Evolutionary conservation across 352 stramenopile species (phyloP).

Genomic region (Phytophthora pisi): DNA sequence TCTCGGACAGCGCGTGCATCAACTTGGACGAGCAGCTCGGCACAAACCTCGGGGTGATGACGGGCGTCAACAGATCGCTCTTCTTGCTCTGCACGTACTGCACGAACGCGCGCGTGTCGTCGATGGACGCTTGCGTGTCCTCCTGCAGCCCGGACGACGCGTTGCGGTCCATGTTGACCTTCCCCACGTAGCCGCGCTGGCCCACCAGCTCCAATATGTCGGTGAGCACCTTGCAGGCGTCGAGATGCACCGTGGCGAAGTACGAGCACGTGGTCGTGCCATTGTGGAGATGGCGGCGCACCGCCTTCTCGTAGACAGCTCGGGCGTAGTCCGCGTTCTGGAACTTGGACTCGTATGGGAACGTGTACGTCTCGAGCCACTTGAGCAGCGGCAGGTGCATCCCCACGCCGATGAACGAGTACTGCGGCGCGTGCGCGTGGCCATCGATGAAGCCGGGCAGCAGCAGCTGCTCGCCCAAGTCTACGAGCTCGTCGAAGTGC

Average conservation of each 20-base stretch:
- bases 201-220: conserved; percentile 86
- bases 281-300: conserved; percentile 83
- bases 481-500: conserved; percentile 61
- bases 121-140: conserved; percentile 82
- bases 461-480: conserved; percentile 80
- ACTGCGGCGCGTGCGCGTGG: conserved; percentile 94
- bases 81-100: conserved; percentile 83
- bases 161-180: conserved; percentile 97
- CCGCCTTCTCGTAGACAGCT: conserved; percentile 89
- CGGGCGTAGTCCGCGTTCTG: conserved; percentile 62
- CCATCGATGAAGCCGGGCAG: conserved; percentile 94
- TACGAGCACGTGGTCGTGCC: conserved; percentile 96
- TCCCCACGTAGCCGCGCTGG: conserved; percentile 92
- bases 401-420: conserved; percentile 93
- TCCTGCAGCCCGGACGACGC: conserved; percentile 82
- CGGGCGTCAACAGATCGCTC: conserved; percentile 80
- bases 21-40: conserved; percentile 86
- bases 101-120: conserved; percentile 89
- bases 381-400: conserved; percentile 94
- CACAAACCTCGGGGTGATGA: conserved; percentile 95
- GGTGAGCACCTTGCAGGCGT: conserved; percentile 90
- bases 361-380: conserved; percentile 95
- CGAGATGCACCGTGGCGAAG: conserved; percentile 93
- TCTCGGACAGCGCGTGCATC: conserved; percentile 77
- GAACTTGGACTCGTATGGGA: conserved; percentile 92